A percentile compares a stretch with the other conserved stretches of the same genome.
These are phyloP conservation scores for Ensete ventricosum DNA, from an alignment of 176 grass and related monocot species.

Conservation along the genomic window DNA sequence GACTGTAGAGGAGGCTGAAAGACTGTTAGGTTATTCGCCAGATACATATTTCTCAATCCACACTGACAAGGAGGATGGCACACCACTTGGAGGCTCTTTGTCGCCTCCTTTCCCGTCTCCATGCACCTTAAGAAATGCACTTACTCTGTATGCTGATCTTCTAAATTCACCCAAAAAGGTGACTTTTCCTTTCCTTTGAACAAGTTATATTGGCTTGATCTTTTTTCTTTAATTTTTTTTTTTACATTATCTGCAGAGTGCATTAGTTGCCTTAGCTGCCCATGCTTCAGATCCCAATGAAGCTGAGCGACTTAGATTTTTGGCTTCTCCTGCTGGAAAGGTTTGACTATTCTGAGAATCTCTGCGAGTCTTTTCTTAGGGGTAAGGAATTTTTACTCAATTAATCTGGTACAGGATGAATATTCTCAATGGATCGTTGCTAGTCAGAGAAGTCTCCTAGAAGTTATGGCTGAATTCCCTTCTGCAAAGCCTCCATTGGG, in stretches of 20 bases:
- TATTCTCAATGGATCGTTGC: slow-evolving; percentile 84
- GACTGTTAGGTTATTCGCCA: slow-evolving; percentile 49
- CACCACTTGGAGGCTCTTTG: slow-evolving; percentile 60
- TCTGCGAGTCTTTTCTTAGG: neutral
- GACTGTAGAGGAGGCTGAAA: slow-evolving; percentile 70
- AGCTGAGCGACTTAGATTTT: slow-evolving; percentile 61
- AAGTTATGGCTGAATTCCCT: slow-evolving; percentile 88
- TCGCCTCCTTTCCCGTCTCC: slow-evolving; percentile 80
- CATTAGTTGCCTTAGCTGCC: slow-evolving; percentile 59
- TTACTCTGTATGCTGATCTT: slow-evolving; percentile 83
- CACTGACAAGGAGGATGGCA: slow-evolving; percentile 76
- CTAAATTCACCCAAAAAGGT: slow-evolving; percentile 97
- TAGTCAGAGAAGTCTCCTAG: slow-evolving; percentile 74
- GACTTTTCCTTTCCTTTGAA: slow-evolving; percentile 10
- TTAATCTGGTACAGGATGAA: slow-evolving; percentile 59
- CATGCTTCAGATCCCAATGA: slow-evolving; percentile 61
- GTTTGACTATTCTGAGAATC: slow-evolving; percentile 19
- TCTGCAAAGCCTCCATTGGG: slow-evolving; percentile 82
- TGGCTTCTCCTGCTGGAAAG: slow-evolving; percentile 85
- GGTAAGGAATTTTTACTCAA: neutral
- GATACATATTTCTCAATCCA: slow-evolving; percentile 85
- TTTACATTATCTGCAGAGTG: slow-evolving; percentile 39
- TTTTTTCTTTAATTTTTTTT: slow-evolving; percentile 14
- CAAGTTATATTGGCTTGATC: slow-evolving; percentile 1
- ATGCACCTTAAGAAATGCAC: slow-evolving; percentile 54